Evolutionary conservation across 2,329 filamentous ascomycete species (phyloP).

Genomic region (Didymella pomorum): DNA sequence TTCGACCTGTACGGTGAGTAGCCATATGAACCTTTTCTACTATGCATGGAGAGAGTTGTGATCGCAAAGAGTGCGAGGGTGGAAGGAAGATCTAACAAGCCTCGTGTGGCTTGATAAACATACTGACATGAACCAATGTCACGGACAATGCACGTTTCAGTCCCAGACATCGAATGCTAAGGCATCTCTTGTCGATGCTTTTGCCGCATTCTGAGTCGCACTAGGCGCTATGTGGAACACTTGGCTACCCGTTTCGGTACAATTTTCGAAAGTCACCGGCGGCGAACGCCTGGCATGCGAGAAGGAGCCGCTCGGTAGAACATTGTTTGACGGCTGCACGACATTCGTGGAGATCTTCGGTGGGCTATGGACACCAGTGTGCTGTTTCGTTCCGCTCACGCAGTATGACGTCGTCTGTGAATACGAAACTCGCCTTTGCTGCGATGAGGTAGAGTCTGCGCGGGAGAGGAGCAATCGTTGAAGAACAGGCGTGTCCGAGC

Average conservation of each 20-base stretch:
- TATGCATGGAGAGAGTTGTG: conserved; percentile 16
- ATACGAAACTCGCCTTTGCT: not conserved
- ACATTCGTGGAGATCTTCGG: not conserved
- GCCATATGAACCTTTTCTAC: conserved; percentile 22
- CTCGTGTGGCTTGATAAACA: conserved; percentile 11
- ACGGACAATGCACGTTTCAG: conserved; percentile 18
- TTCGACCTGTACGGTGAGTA: conserved; percentile 18
- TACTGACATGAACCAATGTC: not conserved
- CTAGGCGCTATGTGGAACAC: conserved; percentile 16
- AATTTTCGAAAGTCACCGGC: not conserved
- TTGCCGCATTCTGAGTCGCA: conserved; percentile 18
- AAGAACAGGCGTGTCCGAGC: not conserved
- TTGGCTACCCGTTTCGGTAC: conserved; percentile 12
- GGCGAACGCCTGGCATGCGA: conserved; percentile 5
- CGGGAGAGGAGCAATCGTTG: not conserved
- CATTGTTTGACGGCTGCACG: conserved; percentile 10
- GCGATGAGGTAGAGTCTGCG: not conserved
- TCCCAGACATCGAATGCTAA: conserved; percentile 3
- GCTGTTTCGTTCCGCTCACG: not conserved
- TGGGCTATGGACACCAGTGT: not conserved
- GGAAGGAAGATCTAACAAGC: not conserved
- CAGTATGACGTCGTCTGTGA: not conserved
- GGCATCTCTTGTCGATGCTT: conserved; percentile 2
- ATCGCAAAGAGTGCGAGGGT: not conserved
- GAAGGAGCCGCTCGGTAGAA: conserved; percentile 6